Conservation (phyloP, 2,329 filamentous ascomycete genomes). For the Rutstroemia sp. region DNA sequence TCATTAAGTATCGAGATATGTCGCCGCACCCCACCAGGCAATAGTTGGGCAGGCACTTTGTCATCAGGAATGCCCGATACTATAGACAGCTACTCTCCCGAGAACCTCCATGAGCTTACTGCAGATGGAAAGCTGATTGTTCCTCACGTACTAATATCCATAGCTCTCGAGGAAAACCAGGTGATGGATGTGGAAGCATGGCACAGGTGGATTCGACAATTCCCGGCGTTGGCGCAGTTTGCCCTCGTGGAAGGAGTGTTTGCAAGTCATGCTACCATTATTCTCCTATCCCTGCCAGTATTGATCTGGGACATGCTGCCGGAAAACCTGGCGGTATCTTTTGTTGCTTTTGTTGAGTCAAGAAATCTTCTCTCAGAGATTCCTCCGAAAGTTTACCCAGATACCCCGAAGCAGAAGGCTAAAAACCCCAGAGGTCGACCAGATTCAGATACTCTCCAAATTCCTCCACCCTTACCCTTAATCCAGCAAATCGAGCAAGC, state of each 20-base stretch:
- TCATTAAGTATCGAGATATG: constrained; percentile 10
- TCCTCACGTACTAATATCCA: constrained; percentile 54
- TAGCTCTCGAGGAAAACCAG: constrained; percentile 52
- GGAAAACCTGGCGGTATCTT: constrained; percentile 49
- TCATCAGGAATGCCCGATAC: not conserved
- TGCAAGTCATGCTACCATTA: constrained; percentile 52
- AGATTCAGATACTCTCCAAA: constrained; percentile 7
- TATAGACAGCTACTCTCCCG: constrained; percentile 5
- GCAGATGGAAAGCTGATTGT: constrained; percentile 9
- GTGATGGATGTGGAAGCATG: constrained; percentile 49
- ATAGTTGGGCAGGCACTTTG: constrained; percentile 3
- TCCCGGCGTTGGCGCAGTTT: constrained; percentile 51
- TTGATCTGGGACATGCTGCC: constrained; percentile 54
- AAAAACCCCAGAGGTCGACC: constrained; percentile 2
- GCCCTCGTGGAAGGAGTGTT: constrained; percentile 55
- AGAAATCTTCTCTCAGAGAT: constrained; percentile 8
- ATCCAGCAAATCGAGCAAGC: constrained; percentile 9
- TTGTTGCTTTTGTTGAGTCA: constrained; percentile 51
- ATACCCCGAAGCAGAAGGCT: not conserved
- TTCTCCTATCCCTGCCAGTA: constrained; percentile 51
- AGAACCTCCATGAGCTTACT: constrained; percentile 3
- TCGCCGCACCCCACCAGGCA: constrained; percentile 4
- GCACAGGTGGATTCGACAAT: constrained; percentile 49
- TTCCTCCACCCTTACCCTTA: constrained; percentile 4
- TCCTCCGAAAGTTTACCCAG: not conserved